Evolutionary conservation across 305 asterid genomes (phyloP).

Genomic region (Plantago rigida): DNA sequence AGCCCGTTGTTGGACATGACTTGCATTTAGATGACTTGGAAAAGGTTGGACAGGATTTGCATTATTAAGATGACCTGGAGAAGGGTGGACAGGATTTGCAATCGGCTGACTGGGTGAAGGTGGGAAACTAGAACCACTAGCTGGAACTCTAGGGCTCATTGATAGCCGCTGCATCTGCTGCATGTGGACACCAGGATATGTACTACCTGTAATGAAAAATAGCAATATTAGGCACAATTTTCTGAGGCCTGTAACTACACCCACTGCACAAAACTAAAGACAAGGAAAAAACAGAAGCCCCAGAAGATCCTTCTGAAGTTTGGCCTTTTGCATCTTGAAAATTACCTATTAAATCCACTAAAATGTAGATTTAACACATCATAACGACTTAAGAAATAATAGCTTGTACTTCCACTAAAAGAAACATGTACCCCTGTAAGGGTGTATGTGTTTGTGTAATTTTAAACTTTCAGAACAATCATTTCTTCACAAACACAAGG

Average conservation of each 20-base stretch:
- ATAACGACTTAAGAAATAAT: no score
- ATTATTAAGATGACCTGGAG: slow-evolving; percentile 10
- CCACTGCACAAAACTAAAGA: neutral
- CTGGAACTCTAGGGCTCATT: slow-evolving; percentile 18
- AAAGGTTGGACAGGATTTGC: slow-evolving; percentile 13
- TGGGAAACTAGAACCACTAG: slow-evolving; percentile 16
- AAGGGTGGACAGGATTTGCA: slow-evolving; percentile 15
- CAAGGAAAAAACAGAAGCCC: no score
- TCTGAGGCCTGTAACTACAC: neutral
- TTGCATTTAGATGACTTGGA: slow-evolving; percentile 7
- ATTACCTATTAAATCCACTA: no score
- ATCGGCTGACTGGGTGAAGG: slow-evolving; percentile 12
- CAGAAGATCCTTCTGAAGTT: no score
- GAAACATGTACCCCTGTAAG: no score
- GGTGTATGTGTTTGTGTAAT: no score
- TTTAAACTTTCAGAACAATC: no score
- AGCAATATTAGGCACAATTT: neutral
- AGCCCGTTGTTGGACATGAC: slow-evolving; percentile 15
- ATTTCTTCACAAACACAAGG: no score
- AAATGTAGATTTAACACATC: no score
- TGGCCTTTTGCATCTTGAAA: no score
- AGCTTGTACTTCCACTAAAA: no score
- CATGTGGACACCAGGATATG: slow-evolving; percentile 17
- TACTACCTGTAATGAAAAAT: slow-evolving; percentile 24
- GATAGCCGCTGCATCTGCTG: slow-evolving; percentile 28